Conservation (phyloP, 2,329 filamentous ascomycete species). For the Fusarium sp. region DNA sequence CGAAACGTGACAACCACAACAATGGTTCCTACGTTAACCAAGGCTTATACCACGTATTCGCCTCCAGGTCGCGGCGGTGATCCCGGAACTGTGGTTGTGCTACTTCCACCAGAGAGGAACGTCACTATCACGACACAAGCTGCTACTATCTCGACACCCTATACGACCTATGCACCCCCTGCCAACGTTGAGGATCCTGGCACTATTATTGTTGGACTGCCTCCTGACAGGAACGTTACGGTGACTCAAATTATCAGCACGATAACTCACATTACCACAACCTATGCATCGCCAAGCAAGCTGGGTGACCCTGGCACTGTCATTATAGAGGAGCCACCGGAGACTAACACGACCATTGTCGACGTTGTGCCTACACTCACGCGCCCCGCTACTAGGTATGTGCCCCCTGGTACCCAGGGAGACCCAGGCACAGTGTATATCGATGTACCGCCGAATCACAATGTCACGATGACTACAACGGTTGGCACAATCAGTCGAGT, state of each 20-base stretch:
- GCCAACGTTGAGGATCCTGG: slow-evolving; percentile 14
- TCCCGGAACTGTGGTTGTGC: slow-evolving; percentile 19
- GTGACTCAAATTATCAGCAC: slow-evolving; percentile 1
- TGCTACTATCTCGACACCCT: slow-evolving; percentile 1
- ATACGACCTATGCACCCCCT: slow-evolving; percentile 15
- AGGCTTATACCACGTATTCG: slow-evolving; percentile 14
- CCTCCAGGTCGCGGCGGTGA: slow-evolving; percentile 5
- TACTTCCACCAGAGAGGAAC: slow-evolving; percentile 14
- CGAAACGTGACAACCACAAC: slow-evolving; percentile 18
- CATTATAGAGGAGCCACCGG: slow-evolving; percentile 17
- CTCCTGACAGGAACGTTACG: slow-evolving; percentile 20
- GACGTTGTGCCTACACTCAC: slow-evolving; percentile 12
- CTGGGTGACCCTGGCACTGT: slow-evolving; percentile 23
- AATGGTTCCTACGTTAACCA: not conserved
- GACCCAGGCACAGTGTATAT: slow-evolving; percentile 23
- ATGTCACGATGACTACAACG: slow-evolving; percentile 17
- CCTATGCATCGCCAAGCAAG: slow-evolving; percentile 11
- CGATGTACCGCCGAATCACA: slow-evolving; percentile 19
- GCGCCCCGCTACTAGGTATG: slow-evolving; percentile 9
- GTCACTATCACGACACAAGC: slow-evolving; percentile 9
- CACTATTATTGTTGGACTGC: slow-evolving; percentile 17
- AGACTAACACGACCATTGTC: slow-evolving; percentile 22
- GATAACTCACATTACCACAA: not conserved
- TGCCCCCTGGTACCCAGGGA: slow-evolving; percentile 2
- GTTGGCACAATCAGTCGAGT: slow-evolving; percentile 21